These are phyloP conservation scores for Trichomonascaceae sp. DNA, from an alignment of 1,139 yeast species.

Conservation along the genomic window DNA sequence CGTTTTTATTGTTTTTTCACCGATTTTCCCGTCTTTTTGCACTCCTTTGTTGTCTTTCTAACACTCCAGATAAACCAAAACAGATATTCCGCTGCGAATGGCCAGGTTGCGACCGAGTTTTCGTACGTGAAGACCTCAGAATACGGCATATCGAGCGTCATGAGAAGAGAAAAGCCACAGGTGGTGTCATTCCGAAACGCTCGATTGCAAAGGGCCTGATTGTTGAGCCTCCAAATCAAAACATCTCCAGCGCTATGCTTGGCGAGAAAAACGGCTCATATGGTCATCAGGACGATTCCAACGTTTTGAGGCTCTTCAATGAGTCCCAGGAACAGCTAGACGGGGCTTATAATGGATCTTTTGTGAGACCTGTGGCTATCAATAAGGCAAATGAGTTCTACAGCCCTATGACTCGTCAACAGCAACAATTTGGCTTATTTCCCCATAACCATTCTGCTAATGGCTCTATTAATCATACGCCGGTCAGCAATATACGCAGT, in stretches of 20 bases:
- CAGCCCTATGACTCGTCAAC: neutral
- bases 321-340: neutral
- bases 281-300: neutral
- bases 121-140: slow-evolving; percentile 52
- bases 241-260: neutral
- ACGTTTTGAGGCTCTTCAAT: neutral
- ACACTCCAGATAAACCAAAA: slow-evolving; percentile 29
- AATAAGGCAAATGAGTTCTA: neutral
- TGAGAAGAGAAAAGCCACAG: slow-evolving; percentile 22
- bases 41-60: neutral
- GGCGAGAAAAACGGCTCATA: neutral
- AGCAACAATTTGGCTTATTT: neutral
- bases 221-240: neutral
- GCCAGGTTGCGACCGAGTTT: slow-evolving; percentile 48
- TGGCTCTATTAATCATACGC: neutral
- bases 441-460: neutral
- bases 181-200: slow-evolving; percentile 9
- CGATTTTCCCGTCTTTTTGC: neutral
- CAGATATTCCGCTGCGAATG: slow-evolving; percentile 45
- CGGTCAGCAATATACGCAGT: neutral
- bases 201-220: neutral
- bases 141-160: slow-evolving; percentile 51
- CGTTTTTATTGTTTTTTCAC: neutral
- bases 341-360: neutral
- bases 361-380: neutral